Evolutionary conservation across 306 rosid species (phyloP), one percentile per base, ranked within the genome.

Genomic region (Delonix regia): DNA sequence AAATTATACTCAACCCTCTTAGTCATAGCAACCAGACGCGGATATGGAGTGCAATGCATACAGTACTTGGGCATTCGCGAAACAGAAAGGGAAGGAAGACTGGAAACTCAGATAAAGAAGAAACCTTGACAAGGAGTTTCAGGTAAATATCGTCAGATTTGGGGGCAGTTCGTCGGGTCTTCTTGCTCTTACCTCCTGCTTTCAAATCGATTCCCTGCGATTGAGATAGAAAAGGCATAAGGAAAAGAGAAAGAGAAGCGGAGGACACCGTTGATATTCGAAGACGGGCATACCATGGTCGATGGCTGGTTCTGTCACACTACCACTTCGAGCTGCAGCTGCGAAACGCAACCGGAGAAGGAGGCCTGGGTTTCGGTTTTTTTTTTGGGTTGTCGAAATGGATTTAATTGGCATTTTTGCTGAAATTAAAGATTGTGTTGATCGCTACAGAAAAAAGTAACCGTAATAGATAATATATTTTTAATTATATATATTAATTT

Each of bases 111-210:
- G 30, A 57, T 44, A 44, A 33, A 36, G 47, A 38, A 11, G 18
- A 49, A 5, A 88, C 97, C 91, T 88, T 92, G 9, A 92, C 97
- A 47, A 88, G 88, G 52, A 92, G 94, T 77, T 89, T 92, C 78
- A 88, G 89, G 82, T 91, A 91, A 65, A 91, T 91, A 82, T 91
- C 97, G 15, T 85, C 49, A 34, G 97, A 91, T 86, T 82, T 91
- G 5, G 97, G 97, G 9, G 89, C 87, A 1, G 89, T 91, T 47
- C 97, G 78, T 79, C 82, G 86, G 21, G 94, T 75, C 86, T 91
- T 91, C 89, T 91, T 91, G 76, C 87, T 83, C 91, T 91, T 89
- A 24, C 97, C 97, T 52, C 97, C 97, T 38, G 97, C 97, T 71
- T 89, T 87, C 83, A 91, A 84, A 85, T 91, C 97, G 74, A 91